Evolutionary conservation across 768 basidiomycete genomes (phyloP), one percentile per base, ranked within the genome.

Genomic region (Mrakia frigida): DNA sequence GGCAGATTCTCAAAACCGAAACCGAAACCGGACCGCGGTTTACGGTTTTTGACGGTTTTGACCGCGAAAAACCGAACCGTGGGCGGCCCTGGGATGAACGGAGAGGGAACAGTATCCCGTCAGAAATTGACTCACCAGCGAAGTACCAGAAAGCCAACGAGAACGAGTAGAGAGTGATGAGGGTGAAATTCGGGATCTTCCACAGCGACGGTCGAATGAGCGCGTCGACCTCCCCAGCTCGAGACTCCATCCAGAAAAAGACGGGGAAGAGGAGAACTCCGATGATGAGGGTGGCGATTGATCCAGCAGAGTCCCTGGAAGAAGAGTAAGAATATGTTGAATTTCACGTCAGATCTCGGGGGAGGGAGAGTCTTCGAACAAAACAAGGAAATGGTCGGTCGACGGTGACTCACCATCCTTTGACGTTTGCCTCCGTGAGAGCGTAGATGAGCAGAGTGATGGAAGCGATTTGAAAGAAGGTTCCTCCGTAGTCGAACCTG

Each of bases 391-490:
- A n/a, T n/a, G n/a, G n/a, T n/a, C n/a, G n/a, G n/a, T n/a, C n/a
- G n/a, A n/a, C n/a, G n/a, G n/a, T n/a, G 18, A 50, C 46, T 50
- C 46, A 50, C 46, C 78, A 83, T 33, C 82, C 82, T n/a, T 79
- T 77, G 5, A 79, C 74, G 7, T 80, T 81, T 14, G 82, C 82
- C 39, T 80, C 73, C 11, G 82, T 83, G 25, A 82, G 79, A 35
- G 80, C 79, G 53, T 82, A 77, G 35, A 83, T 79, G 60, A 82
- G 74, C 1, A 83, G 72, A 25, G 81, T 52, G 79, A 81, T 80
- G 11, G 80, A 78, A 6, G 76, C 65, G 33, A 81, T 77, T 72
- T 81, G 65, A 56, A 75, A 46, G 41, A 75, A 46, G 6, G 63
- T 35, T 14, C 74, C 74, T 53, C 31, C 39, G 35, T 16, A 41